phyloP scores from a whole-genome alignment of 306 rosid species.

The Quillaja saponaria region DNA sequence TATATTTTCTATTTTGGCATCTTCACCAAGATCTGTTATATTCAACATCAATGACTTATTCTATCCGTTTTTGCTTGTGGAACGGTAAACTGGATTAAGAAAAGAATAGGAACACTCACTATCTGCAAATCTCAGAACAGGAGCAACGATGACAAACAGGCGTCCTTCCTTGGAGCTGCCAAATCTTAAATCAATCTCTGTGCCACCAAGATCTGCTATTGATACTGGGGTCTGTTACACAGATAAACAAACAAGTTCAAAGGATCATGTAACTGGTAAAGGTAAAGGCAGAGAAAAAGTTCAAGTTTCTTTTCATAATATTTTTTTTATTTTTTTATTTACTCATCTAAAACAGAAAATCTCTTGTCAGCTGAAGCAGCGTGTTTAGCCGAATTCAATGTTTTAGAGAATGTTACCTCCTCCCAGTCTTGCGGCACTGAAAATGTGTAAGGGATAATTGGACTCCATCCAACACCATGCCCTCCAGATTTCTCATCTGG shows the following conservation, averaged over 20 bases:
- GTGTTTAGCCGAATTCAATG: too few species aligned
- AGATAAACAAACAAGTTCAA: conserved; percentile 19
- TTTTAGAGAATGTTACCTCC: conserved; percentile 57
- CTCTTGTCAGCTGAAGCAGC: too few species aligned
- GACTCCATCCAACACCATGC: conserved; percentile 99
- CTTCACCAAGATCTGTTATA: conserved; percentile 66
- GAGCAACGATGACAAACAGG: conserved; percentile 80
- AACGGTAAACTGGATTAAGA: conserved; percentile 15
- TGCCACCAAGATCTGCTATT: conserved; percentile 99
- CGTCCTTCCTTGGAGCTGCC: conserved; percentile 84
- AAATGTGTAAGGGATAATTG: conserved; percentile 86
- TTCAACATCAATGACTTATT: conserved; percentile 9
- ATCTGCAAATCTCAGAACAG: conserved; percentile 87
- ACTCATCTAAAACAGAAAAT: too few species aligned
- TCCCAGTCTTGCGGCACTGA: conserved; percentile 90
- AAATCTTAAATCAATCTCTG: conserved; percentile 92
- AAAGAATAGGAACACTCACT: conserved; percentile 43
- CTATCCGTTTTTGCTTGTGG: conserved; percentile 3
- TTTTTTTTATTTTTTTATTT: too few species aligned
- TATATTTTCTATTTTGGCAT: conserved; percentile 77
- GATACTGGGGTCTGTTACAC: conserved; percentile 87
- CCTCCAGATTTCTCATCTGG: conserved; percentile 99
- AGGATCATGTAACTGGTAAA: conserved; percentile 8
- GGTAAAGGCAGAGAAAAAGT: neutral
- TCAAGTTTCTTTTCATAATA: too few species aligned